Conservation (phyloP, 2,329 filamentous ascomycete genomes). For the Fusarium heterosporum region DNA sequence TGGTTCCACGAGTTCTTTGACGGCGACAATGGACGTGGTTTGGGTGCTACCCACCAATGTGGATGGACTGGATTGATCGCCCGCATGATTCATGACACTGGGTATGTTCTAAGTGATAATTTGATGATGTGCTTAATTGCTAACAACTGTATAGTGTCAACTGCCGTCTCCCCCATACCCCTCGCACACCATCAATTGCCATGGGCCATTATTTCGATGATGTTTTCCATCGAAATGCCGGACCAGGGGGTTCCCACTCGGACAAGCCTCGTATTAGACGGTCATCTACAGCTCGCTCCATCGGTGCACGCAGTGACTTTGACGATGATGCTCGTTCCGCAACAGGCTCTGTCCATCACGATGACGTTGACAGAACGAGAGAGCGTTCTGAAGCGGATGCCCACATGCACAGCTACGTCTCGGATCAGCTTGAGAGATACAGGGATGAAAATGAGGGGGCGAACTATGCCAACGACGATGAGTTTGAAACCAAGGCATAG, state of each 20-base stretch:
- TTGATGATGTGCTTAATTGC: slow-evolving; percentile 35
- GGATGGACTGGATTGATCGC: slow-evolving; percentile 97
- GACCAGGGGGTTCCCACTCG: slow-evolving; percentile 53
- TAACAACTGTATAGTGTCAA: slow-evolving; percentile 73
- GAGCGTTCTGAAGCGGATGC: slow-evolving; percentile 69
- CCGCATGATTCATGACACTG: slow-evolving; percentile 97
- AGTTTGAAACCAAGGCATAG: slow-evolving; percentile 59
- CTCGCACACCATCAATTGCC: slow-evolving; percentile 83
- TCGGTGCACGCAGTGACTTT: slow-evolving; percentile 86
- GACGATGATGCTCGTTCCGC: slow-evolving; percentile 55
- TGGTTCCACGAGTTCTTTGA: slow-evolving; percentile 99
- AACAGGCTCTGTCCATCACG: slow-evolving; percentile 50
- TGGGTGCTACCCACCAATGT: slow-evolving; percentile 94
- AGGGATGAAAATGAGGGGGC: slow-evolving; percentile 51
- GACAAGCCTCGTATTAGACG: slow-evolving; percentile 72
- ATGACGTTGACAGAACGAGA: slow-evolving; percentile 57
- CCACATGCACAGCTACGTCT: slow-evolving; percentile 84
- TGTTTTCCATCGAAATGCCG: slow-evolving; percentile 68
- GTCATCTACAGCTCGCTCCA: slow-evolving; percentile 84
- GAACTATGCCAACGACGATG: slow-evolving; percentile 54
- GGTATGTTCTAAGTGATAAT: slow-evolving; percentile 67
- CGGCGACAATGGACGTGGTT: slow-evolving; percentile 86
- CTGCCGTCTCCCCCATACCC: slow-evolving; percentile 92
- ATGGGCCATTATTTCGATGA: slow-evolving; percentile 98
- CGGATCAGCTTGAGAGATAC: slow-evolving; percentile 81